Conservation (phyloP, 495 filamentous ascomycete genomes). For the Lophiostoma macrostomum region DNA sequence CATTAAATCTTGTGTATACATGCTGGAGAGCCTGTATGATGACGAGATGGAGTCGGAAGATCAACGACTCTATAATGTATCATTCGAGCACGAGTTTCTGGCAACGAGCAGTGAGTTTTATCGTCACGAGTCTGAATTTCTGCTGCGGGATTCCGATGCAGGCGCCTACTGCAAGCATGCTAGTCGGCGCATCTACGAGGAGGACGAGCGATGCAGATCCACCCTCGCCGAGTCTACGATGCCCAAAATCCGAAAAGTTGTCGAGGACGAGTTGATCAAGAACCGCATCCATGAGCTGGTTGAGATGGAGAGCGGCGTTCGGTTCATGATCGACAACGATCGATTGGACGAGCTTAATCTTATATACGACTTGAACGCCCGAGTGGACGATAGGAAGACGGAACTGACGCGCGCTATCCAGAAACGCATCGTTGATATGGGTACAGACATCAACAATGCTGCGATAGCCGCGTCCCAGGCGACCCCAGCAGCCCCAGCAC, state of each 20-base stretch:
- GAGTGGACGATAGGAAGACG: conserved; percentile 73
- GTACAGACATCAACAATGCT: conserved; percentile 72
- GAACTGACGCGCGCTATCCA: conserved; percentile 68
- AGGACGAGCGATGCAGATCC: conserved; percentile 74
- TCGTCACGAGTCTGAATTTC: conserved; percentile 61
- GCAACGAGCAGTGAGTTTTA: conserved; percentile 72
- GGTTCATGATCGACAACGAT: conserved; percentile 89
- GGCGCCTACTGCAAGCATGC: conserved; percentile 80
- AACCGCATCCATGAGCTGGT: conserved; percentile 78
- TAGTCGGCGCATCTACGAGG: conserved; percentile 69
- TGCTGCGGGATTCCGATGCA: conserved; percentile 76
- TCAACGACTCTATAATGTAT: conserved; percentile 76
- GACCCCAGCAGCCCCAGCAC: conserved; percentile 15
- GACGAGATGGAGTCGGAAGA: conserved; percentile 68
- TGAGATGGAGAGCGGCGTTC: conserved; percentile 78
- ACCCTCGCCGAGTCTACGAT: conserved; percentile 69
- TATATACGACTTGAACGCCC: conserved; percentile 71
- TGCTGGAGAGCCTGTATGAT: conserved; percentile 90
- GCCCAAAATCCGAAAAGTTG: conserved; percentile 68
- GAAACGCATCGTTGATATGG: conserved; percentile 72
- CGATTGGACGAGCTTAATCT: conserved; percentile 69
- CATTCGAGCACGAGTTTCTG: conserved; percentile 79
- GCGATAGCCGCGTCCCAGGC: conserved; percentile 46
- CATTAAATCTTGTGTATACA: conserved; percentile 77
- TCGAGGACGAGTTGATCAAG: conserved; percentile 76